Evolutionary conservation across 495 filamentous ascomycete genomes (phyloP), one percentile per base, ranked within the genome.

Genomic region (Penicillium mononematosum): DNA sequence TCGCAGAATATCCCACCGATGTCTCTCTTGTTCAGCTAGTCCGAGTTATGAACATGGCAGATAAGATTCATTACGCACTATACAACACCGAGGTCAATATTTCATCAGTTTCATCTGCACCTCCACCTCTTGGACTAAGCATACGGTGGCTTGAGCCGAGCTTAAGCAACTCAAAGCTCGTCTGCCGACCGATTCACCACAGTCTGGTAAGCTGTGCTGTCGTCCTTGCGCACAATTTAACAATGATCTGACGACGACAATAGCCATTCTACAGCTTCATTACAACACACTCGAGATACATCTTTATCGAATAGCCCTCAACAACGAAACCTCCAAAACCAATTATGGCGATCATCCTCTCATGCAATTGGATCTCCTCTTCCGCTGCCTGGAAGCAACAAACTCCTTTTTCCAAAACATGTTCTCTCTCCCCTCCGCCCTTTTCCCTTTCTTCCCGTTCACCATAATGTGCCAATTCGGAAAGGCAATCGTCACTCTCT

Each of bases 321-420:
- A 58, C 54, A 55, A 51, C 7, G 52, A 63, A 24, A 14, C 55
- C 25, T 64, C 59, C 10, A 25, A 61, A 16, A 12, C 59, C 9
- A 45, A 59, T 17, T 58, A 59, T 17, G 47, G 54, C 11, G 55
- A 60, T 16, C 46, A 61, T 20, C 36, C 52, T 19, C 19, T 59
- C 0, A 57, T 63, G 22, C 57, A 61, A n/a, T 31, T 66, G 6
- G 53, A 67, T 41, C 60, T 71, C 41, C 69, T 73, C 1, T 59
- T 55, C 39, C 55, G 50, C 24, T 71, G 68, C 29, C 56, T 74
- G 17, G 56, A 63, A 36, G 58, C 66, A 3, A 63, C 61, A 5
- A 74, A 66, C 36, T 56, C 49, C 5, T 72, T 71, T 39, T 71
- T 74, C 48, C 51, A 59, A 25, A 58, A 63, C 29, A 39, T 72